These are phyloP conservation scores for Funneliformis geosporum DNA, from an alignment of 192 early-diverging fungal species.

Conservation along the genomic window DNA sequence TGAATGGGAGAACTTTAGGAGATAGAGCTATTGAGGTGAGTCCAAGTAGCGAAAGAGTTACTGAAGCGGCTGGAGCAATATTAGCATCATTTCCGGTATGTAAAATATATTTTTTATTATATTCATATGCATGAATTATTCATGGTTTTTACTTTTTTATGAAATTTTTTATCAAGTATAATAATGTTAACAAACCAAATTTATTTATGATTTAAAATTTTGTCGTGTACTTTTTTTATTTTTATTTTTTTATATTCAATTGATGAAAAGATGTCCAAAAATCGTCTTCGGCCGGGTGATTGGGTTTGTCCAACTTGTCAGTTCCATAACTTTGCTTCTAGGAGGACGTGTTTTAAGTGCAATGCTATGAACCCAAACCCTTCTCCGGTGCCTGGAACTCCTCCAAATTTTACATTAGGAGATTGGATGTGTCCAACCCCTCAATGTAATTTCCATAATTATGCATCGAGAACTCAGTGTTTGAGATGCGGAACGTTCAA, in stretches of 20 bases:
- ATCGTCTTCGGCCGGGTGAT: conserved; percentile 62
- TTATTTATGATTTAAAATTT: not conserved
- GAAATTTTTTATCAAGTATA: no score
- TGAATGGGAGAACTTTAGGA: conserved; percentile 65
- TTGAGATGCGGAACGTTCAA: conserved; percentile 49
- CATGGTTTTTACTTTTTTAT: no score
- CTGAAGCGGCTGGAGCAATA: conserved; percentile 58
- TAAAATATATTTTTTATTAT: conserved; percentile 15
- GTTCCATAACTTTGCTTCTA: conserved; percentile 72
- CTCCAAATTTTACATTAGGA: conserved; percentile 55
- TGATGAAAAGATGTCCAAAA: conserved; percentile 38
- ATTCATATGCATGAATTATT: not conserved
- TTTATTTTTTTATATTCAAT: not conserved
- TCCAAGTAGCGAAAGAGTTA: conserved; percentile 60
- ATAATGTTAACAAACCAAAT: not conserved
- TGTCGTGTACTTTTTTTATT: not conserved
- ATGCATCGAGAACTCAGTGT: conserved; percentile 62
- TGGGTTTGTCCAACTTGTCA: conserved; percentile 74
- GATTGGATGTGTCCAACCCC: conserved; percentile 66
- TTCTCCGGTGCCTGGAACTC: conserved; percentile 38
- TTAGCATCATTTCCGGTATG: conserved; percentile 60
- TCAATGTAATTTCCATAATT: conserved; percentile 64
- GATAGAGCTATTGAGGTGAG: conserved; percentile 63
- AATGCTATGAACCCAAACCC: conserved; percentile 54
- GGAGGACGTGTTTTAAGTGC: conserved; percentile 69